Base-by-base conservation (phyloP, 495 filamentous ascomycete genomes). In the Aspergillus baeticus region DNA sequence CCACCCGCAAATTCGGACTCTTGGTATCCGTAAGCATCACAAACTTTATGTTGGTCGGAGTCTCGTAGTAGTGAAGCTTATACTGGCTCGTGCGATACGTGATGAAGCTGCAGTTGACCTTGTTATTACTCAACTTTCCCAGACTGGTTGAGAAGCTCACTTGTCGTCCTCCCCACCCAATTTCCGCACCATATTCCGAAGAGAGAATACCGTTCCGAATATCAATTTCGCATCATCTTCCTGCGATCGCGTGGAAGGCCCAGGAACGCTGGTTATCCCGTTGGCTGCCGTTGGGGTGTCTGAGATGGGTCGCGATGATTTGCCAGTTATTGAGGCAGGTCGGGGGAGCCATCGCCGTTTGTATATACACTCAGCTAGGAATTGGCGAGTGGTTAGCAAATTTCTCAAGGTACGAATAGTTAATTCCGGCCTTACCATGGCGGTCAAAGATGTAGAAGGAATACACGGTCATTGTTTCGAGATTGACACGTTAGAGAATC, bases 391-490 rank as follows among this genome's bases (percentile, higher is more conserved):
- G 60, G 60, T 33, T 56, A 58, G 36, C 56, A 37, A 51, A 3
- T 21, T 36, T 8, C 21, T 5, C 36, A 2, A 17, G 17, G 14
- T 14, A 23, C 1, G 35, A 45, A n/a, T n/a, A 41, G 15, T n/a
- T 31, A 21, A 33, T 26, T 35, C 34, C 38, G 46, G 10, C 60
- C 80, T 65, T 81, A 98, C 94, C 96, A 71, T 98, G 94, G 60
- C 94, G 87, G 72, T 98, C 94, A 63, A 98, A 98, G 66, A 98
- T 96, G 79, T 96, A 98, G 76, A 98, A 96, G 36, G 91, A 92
- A 73, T 96, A 97, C 66, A 98, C 88, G 53, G 88, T 84, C 94
- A 98, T 97, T 57, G 69, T 75, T 51, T 21, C 17, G 20, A 37
- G 5, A 31, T 23, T 54, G 51, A 33, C 31, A 46, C 41, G 51